Percentiles rank a stretch among this genome's conserved stretches.
Evolutionary conservation across 208 protist species (phyloP).

Genomic region (Leishmania tropica): DNA sequence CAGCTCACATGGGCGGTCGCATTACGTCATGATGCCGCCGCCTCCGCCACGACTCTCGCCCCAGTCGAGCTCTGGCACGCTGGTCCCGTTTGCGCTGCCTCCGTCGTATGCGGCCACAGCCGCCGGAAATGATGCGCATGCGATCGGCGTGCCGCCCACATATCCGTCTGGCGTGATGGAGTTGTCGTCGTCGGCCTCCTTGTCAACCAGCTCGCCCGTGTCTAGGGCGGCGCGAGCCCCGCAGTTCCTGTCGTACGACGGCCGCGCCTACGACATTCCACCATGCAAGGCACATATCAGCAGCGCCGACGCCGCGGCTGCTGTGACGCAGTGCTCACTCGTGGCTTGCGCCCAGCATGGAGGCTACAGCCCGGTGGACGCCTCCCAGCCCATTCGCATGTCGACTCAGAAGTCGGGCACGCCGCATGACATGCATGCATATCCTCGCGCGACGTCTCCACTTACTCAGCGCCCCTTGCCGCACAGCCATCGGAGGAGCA

Average conservation of each 20-base stretch:
- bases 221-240: neutral
- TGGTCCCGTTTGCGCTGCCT: slow-evolving; percentile 7
- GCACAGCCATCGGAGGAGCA: neutral
- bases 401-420: neutral
- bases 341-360: neutral
- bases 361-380: neutral
- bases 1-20: slow-evolving; percentile 1
- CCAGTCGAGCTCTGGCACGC: neutral
- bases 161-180: neutral
- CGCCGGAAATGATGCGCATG: neutral
- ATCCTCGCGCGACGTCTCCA: neutral
- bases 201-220: neutral
- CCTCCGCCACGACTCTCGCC: slow-evolving; percentile 18
- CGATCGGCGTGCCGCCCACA: neutral
- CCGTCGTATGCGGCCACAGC: slow-evolving; percentile 6
- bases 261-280: slow-evolving; percentile 55
- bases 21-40: neutral
- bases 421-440: neutral
- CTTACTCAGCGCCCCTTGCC: neutral
- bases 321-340: neutral
- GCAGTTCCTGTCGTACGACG: slow-evolving; percentile 52
- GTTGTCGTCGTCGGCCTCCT: neutral
- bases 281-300: neutral
- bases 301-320: slow-evolving; percentile 6
- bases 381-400: neutral